Conservation (phyloP, 176 grass and related monocot genomes). For the Juncus effusus region DNA sequence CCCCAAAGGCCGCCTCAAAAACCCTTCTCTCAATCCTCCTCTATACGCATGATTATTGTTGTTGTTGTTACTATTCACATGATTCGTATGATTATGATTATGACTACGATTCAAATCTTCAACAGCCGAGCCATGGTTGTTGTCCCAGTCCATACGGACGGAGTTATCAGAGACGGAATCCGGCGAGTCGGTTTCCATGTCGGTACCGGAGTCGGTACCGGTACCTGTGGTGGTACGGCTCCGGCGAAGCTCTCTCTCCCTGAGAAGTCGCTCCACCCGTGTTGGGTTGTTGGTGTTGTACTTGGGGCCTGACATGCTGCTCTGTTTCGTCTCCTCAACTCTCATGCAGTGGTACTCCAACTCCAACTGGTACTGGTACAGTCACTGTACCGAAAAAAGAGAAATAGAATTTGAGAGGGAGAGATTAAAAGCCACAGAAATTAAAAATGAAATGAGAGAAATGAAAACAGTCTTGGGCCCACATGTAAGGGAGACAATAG, state of each 20-base stretch:
- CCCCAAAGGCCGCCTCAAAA: background rate
- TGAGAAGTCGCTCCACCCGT: conserved; percentile 38
- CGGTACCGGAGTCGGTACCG: background rate
- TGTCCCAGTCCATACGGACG: conserved; percentile 4
- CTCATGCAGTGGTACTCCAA: conserved; percentile 9
- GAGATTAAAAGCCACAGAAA: conserved; percentile 15
- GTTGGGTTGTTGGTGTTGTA: conserved; percentile 28
- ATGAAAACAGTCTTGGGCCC: background rate
- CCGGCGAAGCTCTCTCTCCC: conserved; percentile 36
- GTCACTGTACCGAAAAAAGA: conserved; percentile 10
- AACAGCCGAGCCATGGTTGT: background rate
- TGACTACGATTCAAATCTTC: conserved; percentile 9
- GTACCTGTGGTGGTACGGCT: conserved; percentile 9
- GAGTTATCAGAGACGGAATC: conserved; percentile 7
- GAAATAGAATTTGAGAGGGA: conserved; percentile 5
- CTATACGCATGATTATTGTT: background rate
- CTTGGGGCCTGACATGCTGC: conserved; percentile 33
- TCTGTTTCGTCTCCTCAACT: conserved; percentile 26
- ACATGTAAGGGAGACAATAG: conserved; percentile 16
- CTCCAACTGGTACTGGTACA: background rate
- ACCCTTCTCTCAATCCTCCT: conserved; percentile 21
- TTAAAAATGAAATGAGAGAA: conserved; percentile 12
- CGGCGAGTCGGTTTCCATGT: conserved; percentile 9
- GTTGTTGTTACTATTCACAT: background rate
- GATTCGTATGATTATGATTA: background rate